phyloP scores from a whole-genome alignment of 2,329 filamentous ascomycete genomes.

The Cercospora brassicicola region DNA sequence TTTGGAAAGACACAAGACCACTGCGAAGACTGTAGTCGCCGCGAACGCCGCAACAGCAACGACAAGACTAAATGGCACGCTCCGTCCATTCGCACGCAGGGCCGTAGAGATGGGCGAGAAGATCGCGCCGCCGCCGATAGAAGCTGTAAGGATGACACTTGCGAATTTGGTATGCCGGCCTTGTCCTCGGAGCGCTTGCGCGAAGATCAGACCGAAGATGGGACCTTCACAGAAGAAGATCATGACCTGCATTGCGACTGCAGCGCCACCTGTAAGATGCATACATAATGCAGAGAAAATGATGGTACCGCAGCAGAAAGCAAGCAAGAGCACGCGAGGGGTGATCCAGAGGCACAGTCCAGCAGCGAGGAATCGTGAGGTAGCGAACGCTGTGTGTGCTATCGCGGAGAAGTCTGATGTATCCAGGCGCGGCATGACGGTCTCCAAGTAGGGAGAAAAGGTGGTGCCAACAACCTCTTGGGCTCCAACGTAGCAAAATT shows the following conservation, averaged over 20 bases:
- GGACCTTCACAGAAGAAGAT: slow-evolving; percentile 62
- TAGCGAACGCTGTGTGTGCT: slow-evolving; percentile 59
- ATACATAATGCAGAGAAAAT: slow-evolving; percentile 55
- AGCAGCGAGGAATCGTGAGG: slow-evolving; percentile 59
- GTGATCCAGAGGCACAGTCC: slow-evolving; percentile 56
- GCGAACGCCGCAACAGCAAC: slow-evolving; percentile 56
- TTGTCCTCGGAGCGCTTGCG: slow-evolving; percentile 58
- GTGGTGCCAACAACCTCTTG: slow-evolving; percentile 58
- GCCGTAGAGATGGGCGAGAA: slow-evolving; percentile 58
- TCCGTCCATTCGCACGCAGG: slow-evolving; percentile 44
- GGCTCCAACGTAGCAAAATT: slow-evolving; percentile 62
- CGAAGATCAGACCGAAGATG: slow-evolving; percentile 60
- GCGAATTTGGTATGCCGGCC: slow-evolving; percentile 60
- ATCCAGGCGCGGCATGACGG: slow-evolving; percentile 43
- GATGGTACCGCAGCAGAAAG: slow-evolving; percentile 56
- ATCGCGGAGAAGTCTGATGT: slow-evolving; percentile 51
- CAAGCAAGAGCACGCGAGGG: slow-evolving; percentile 58
- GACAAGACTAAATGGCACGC: slow-evolving; percentile 52
- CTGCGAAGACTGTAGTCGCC: slow-evolving; percentile 53
- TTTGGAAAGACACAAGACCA: slow-evolving; percentile 55
- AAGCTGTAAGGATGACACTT: slow-evolving; percentile 54
- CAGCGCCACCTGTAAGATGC: slow-evolving; percentile 47
- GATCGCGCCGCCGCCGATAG: slow-evolving; percentile 55
- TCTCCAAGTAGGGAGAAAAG: slow-evolving; percentile 48
- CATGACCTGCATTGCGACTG: slow-evolving; percentile 52